phyloP scores from a whole-genome alignment of 768 basidiomycete species.

The Mrakia gelida region DNA sequence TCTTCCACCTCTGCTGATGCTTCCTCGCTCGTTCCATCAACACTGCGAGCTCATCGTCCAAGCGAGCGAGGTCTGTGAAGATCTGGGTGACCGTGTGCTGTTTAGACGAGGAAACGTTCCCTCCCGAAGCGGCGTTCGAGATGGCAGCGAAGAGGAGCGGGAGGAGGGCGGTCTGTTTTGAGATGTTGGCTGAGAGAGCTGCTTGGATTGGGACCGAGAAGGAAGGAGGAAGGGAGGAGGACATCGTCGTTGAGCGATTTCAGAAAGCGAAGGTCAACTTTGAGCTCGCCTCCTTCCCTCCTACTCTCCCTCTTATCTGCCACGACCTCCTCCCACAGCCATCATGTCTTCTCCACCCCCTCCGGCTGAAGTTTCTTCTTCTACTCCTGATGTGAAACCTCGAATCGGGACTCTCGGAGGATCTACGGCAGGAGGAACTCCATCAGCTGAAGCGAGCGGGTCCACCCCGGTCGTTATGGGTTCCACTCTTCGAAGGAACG shows the following conservation, averaged over 20 bases:
- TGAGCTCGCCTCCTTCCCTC: not conserved
- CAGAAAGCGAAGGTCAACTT: not conserved
- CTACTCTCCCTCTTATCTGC: not conserved
- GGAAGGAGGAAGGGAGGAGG: not conserved
- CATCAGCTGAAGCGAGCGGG: not conserved
- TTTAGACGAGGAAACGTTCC: not conserved
- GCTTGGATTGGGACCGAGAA: not conserved
- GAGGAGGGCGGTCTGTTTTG: conserved; percentile 12
- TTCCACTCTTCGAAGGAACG: conserved; percentile 14
- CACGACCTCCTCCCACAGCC: not conserved
- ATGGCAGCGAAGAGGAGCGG: conserved; percentile 8
- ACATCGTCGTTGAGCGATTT: not conserved
- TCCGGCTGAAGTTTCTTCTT: not conserved
- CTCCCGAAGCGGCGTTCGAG: not conserved
- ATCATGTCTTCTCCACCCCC: conserved; percentile 2
- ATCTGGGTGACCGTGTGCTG: not conserved
- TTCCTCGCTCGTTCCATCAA: conserved; percentile 20
- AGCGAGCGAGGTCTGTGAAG: conserved; percentile 11
- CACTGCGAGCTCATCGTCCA: conserved; percentile 16
- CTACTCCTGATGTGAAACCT: not conserved
- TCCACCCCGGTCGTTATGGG: conserved; percentile 24
- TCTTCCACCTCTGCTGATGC: conserved; percentile 22
- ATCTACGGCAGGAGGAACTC: not conserved
- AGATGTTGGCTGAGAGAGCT: conserved; percentile 12
- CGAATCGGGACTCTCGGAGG: not conserved